These are phyloP conservation scores for Saccharomyces uvarum DNA, from an alignment of 1,139 yeast species.

Conservation along the genomic window DNA sequence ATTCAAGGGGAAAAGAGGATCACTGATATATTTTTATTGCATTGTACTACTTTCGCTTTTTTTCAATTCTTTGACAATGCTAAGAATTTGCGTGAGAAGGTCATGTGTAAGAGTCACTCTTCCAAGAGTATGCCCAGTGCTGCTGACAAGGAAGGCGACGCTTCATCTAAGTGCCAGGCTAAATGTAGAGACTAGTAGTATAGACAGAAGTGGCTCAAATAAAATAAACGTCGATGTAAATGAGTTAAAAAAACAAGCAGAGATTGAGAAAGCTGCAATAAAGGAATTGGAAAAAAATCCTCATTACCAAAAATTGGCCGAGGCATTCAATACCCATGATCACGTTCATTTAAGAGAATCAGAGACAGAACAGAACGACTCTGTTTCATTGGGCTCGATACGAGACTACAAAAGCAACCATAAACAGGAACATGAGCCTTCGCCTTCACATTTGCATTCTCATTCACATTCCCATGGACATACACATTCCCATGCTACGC, in stretches of 20 bases:
- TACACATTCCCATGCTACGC: slow-evolving; percentile 29
- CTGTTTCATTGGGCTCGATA: slow-evolving; percentile 18
- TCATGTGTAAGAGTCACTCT: not conserved
- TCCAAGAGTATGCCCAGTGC: not conserved
- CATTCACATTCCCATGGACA: slow-evolving; percentile 34
- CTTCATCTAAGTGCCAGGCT: not conserved
- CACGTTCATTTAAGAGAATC: slow-evolving; percentile 35
- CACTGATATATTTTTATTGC: not conserved
- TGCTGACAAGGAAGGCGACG: not conserved
- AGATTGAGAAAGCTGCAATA: slow-evolving; percentile 8
- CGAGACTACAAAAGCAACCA: not conserved
- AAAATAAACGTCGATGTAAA: slow-evolving; percentile 1
- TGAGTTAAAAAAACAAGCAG: not conserved
- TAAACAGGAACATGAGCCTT: not conserved
- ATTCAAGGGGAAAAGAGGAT: not conserved
- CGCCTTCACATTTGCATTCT: slow-evolving; percentile 9
- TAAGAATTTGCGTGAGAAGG: not conserved
- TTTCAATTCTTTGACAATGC: not conserved
- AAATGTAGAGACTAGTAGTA: not conserved
- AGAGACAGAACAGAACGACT: slow-evolving; percentile 34
- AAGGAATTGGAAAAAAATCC: slow-evolving; percentile 13
- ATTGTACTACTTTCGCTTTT: not conserved
- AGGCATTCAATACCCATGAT: slow-evolving; percentile 28
- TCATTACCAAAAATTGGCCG: slow-evolving; percentile 11
- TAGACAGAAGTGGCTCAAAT: not conserved